These are phyloP conservation scores for Senecio squalidus DNA, from an alignment of 140 eudicot species.

Conservation along the genomic window DNA sequence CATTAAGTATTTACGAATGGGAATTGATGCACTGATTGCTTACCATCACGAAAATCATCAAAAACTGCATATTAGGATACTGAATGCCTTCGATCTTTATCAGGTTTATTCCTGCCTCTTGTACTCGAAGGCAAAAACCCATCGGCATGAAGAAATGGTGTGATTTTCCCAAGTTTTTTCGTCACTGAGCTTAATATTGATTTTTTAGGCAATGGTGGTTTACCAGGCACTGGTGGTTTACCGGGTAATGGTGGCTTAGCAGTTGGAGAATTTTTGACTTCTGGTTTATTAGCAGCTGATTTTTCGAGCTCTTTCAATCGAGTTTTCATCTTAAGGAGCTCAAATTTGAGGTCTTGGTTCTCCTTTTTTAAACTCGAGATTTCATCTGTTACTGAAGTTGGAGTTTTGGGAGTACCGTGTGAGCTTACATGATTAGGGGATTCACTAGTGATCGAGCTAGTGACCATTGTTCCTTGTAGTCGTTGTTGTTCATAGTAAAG, in stretches of 20 bases:
- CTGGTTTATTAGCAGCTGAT: conserved; percentile 22
- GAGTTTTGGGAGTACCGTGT: conserved; percentile 2
- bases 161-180: conserved; percentile 65
- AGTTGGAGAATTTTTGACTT: conserved; percentile 25
- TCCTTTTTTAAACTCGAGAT: conserved; percentile 47
- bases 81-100: conserved; percentile 70
- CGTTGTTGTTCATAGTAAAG: conserved; percentile 95
- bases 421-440: conserved; percentile 23
- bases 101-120: conserved; percentile 45
- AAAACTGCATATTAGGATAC: conserved; percentile 41
- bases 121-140: conserved; percentile 40
- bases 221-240: conserved; percentile 20
- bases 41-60: conserved; percentile 4
- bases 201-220: conserved; percentile 68
- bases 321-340: conserved; percentile 70
- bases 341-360: conserved; percentile 80
- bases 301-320: conserved; percentile 55
- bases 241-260: conserved; percentile 8
- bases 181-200: conserved; percentile 70
- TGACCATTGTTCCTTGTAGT: conserved; percentile 47
- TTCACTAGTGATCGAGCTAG: conserved; percentile 18
- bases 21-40: background rate
- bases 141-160: conserved; percentile 47
- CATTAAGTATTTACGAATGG: background rate
- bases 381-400: conserved; percentile 38